These are phyloP conservation scores for Calonectria fujianensis DNA, from an alignment of 2,329 filamentous ascomycete species.

Conservation along the genomic window DNA sequence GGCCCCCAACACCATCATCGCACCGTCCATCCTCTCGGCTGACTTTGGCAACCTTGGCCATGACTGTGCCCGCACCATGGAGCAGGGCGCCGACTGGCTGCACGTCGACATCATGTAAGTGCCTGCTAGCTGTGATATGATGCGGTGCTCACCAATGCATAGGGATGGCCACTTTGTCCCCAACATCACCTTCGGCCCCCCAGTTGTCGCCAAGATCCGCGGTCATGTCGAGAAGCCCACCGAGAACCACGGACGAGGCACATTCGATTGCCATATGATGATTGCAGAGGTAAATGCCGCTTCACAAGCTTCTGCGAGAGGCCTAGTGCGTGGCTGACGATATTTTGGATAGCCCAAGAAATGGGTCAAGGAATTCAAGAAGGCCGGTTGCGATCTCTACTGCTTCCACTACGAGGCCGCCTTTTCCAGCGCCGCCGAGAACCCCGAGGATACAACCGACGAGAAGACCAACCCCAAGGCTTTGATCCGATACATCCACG, in stretches of 20 bases:
- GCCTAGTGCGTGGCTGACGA: constrained; percentile 39
- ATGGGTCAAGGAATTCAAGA: constrained; percentile 97
- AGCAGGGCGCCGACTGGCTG: constrained; percentile 91
- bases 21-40: constrained; percentile 97
- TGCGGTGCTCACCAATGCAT: constrained; percentile 34
- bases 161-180: constrained; percentile 99
- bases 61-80: constrained; percentile 91
- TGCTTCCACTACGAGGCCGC: constrained; percentile 99
- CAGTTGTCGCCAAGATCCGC: constrained; percentile 95
- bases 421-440: constrained; percentile 89
- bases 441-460: constrained; percentile 81
- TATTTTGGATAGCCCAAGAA: constrained; percentile 84
- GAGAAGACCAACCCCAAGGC: constrained; percentile 87
- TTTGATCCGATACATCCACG: constrained; percentile 93
- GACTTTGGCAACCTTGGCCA: constrained; percentile 93
- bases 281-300: constrained; percentile 85
- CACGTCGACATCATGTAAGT: constrained; percentile 92
- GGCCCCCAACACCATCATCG: constrained; percentile 94
- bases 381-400: constrained; percentile 97
- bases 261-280: constrained; percentile 99
- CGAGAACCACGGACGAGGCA: constrained; percentile 84
- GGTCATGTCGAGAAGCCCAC: constrained; percentile 86
- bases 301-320: background rate
- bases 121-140: constrained; percentile 13
- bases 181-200: constrained; percentile 97